Conservation (phyloP, 768 basidiomycete species). For the Termitomyces sp. region DNA sequence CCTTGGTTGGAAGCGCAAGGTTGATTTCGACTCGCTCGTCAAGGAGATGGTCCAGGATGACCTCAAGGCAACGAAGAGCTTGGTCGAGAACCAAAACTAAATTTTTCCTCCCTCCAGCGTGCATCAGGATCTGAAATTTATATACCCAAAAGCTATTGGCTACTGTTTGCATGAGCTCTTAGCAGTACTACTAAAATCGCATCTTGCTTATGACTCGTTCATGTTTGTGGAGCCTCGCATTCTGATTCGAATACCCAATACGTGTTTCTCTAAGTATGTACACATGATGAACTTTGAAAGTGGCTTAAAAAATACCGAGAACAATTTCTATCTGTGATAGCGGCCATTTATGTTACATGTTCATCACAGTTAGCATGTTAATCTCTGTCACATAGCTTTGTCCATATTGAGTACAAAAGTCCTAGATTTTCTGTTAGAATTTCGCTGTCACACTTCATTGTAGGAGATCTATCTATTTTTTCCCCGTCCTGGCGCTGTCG, state of each 20-base stretch:
- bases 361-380: neutral
- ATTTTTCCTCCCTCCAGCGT: neutral
- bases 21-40: conserved; percentile 81
- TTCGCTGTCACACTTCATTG: neutral
- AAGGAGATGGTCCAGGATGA: conserved; percentile 91
- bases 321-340: too few relatives aligned
- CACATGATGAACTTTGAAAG: neutral
- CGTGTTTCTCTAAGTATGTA: neutral
- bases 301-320: neutral
- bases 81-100: conserved; percentile 85
- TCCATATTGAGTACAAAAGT: conserved; percentile 1
- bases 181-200: neutral
- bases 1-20: conserved; percentile 89
- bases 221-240: neutral
- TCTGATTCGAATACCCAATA: neutral
- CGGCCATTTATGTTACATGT: neutral
- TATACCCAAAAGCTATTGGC: conserved; percentile 1
- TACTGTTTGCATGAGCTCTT: neutral
- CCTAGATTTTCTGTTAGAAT: too few relatives aligned
- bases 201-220: conserved; percentile 1
- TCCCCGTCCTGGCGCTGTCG: conserved; percentile 62
- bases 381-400: neutral
- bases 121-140: neutral
- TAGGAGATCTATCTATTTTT: conserved; percentile 15
- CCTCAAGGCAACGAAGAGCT: conserved; percentile 65